These are phyloP conservation scores for Hypomontagnella monticulosa DNA, from an alignment of 495 filamentous ascomycete genomes.

Conservation along the genomic window DNA sequence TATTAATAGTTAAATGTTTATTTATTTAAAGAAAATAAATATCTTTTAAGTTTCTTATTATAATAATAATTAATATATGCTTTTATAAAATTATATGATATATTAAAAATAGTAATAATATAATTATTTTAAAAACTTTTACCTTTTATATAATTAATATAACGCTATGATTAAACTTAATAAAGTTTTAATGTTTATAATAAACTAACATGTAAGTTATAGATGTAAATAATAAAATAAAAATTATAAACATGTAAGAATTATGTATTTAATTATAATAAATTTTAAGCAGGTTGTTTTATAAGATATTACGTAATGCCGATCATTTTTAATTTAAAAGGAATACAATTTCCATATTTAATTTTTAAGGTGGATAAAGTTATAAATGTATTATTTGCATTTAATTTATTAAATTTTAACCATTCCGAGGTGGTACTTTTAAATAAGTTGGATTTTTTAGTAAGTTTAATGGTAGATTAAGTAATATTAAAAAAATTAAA, in stretches of 20 bases:
- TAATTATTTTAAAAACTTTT: neutral
- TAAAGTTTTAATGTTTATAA: no score
- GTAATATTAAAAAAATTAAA: neutral
- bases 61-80: no score
- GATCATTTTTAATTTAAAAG: neutral
- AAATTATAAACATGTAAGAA: neutral
- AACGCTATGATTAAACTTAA: neutral
- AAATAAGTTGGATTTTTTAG: neutral
- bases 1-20: no score
- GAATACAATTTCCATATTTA: neutral
- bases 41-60: no score
- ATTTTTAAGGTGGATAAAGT: neutral
- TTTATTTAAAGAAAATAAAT: no score
- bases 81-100: no score
- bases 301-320: neutral
- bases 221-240: neutral
- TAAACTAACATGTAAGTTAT: neutral
- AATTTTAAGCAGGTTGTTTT: neutral
- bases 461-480: neutral
- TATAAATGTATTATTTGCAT: neutral
- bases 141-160: neutral
- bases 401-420: neutral
- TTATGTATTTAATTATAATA: neutral
- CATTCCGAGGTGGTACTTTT: neutral
- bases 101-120: slow-evolving; percentile 2